These are phyloP conservation scores for Ustilago lituana DNA, from an alignment of 1,284 basidiomycete species.

Conservation along the genomic window DNA sequence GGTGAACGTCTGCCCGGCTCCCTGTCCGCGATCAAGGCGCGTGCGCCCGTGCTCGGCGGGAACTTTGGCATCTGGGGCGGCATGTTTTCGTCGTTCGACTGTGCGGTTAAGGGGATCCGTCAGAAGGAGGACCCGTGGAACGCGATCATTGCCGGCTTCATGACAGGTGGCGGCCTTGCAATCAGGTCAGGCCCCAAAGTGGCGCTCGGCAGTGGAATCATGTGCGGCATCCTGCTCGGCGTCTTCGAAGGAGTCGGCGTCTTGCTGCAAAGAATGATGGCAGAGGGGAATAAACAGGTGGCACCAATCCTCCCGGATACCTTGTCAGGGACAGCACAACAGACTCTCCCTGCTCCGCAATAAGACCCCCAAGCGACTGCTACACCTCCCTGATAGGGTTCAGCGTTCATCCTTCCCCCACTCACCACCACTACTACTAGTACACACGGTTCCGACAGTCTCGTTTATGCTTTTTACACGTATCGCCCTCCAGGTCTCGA, in stretches of 20 bases:
- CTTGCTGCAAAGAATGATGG: constrained; percentile 82
- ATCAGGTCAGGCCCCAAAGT: constrained; percentile 90
- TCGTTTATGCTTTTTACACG: no score
- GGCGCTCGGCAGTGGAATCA: constrained; percentile 88
- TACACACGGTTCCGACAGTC: neutral
- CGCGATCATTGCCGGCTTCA: constrained; percentile 95
- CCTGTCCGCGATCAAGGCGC: constrained; percentile 94
- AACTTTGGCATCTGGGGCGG: constrained; percentile 97
- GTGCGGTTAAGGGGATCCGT: constrained; percentile 90
- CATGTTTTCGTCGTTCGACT: constrained; percentile 86
- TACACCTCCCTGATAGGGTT: no score
- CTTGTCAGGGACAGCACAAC: constrained; percentile 11
- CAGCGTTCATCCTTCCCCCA: neutral
- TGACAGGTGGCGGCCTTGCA: constrained; percentile 96
- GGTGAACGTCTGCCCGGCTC: constrained; percentile 94
- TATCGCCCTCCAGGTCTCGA: no score
- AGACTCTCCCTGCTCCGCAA: constrained; percentile 11
- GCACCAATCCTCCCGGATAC: constrained; percentile 55
- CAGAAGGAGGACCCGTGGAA: constrained; percentile 99
- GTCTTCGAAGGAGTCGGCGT: constrained; percentile 89
- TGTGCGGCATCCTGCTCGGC: constrained; percentile 94
- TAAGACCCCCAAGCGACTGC: constrained; percentile 1
- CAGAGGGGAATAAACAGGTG: constrained; percentile 74
- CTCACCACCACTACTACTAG: constrained; percentile 2
- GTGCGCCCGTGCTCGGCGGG: constrained; percentile 95